These are phyloP conservation scores for Spergularia marina DNA, from an alignment of 148 eudicot genomes.

Conservation along the genomic window DNA sequence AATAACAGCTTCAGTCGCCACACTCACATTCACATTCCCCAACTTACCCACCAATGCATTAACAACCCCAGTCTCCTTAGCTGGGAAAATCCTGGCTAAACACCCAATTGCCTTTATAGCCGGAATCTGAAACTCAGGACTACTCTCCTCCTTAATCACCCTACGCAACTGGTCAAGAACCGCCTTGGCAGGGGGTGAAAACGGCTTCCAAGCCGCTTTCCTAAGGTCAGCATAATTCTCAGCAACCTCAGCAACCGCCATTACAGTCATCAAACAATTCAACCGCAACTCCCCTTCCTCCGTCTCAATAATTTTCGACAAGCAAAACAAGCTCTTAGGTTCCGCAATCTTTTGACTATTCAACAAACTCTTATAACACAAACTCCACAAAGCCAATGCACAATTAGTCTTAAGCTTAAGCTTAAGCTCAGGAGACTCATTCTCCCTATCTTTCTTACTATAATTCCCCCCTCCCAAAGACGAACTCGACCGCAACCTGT, in stretches of 20 bases:
- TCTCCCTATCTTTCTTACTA: constrained; percentile 45
- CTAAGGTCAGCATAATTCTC: constrained; percentile 58
- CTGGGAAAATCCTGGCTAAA: constrained; percentile 61
- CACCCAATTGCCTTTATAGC: constrained; percentile 67
- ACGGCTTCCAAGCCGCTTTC: constrained; percentile 72
- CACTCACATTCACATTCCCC: constrained; percentile 37
- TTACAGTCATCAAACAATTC: constrained; percentile 58
- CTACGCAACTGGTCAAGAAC: constrained; percentile 63
- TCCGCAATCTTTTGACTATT: constrained; percentile 76
- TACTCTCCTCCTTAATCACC: constrained; percentile 54
- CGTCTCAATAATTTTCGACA: constrained; percentile 66
- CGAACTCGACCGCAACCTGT: constrained; percentile 33
- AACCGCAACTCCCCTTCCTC: constrained; percentile 54
- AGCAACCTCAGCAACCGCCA: constrained; percentile 78
- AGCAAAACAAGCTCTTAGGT: constrained; percentile 64
- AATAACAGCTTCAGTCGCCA: constrained; percentile 58
- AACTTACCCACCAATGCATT: constrained; percentile 57
- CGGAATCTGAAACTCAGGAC: constrained; percentile 34
- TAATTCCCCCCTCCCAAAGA: constrained; percentile 36
- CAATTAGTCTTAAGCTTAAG: constrained; percentile 49
- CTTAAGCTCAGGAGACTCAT: constrained; percentile 52
- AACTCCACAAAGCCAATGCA: constrained; percentile 59
- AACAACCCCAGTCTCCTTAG: constrained; percentile 63
- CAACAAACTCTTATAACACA: constrained; percentile 50
- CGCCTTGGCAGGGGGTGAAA: constrained; percentile 57